Base-by-base conservation (phyloP, 1,284 basidiomycete species). In the Leccinum cinnamomeum region DNA sequence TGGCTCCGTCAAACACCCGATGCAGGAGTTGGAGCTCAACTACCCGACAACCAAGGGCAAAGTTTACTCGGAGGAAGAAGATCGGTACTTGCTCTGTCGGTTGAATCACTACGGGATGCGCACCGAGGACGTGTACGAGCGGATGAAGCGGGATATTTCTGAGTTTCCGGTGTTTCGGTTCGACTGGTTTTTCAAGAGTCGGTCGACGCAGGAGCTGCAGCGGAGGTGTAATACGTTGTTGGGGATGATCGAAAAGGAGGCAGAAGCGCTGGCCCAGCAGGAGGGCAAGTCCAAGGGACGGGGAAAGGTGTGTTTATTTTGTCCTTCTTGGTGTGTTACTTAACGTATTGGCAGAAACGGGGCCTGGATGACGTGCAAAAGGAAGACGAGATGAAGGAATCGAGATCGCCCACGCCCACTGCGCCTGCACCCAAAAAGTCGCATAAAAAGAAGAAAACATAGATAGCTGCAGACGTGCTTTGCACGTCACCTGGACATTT, bases 111-210 rank as follows among this genome's bases (percentile, higher is more conserved):
- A 99, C 73, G 96, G 96, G 12, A 89, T 99, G 80, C 88, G 90
- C 60, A 82, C 87, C 33, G 96, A 98, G 61, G 95, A 98, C 71
- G 91, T 95, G 44, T 98, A 95, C 73, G 97, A 99, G 72, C 81
- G 89, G 57, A 98, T 99, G 79, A 98, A 98, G 83, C 88, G 90
- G 77, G 97, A 99, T 77, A 94, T 99, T 63, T 90, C 90, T 46
- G 94, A 96, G 76, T 97, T 95, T 78, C 94, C 95, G 0, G 90
- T 95, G n/a, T 99, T 99, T 80, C 82, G 95, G 58, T 97, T 98
- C 70, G 95, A 98, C 74, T 98, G 96, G 96, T 99, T 98, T 81
- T 94, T 99, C 84, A 98, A 98, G 82, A 94, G 91, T 66, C 82
- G 97, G 58, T 95, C 93, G 25, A 90, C 94, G 10, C 89, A 94